Conservation (phyloP, 1,139 yeast genomes). For the Arxiozyma heterogenica region DNA sequence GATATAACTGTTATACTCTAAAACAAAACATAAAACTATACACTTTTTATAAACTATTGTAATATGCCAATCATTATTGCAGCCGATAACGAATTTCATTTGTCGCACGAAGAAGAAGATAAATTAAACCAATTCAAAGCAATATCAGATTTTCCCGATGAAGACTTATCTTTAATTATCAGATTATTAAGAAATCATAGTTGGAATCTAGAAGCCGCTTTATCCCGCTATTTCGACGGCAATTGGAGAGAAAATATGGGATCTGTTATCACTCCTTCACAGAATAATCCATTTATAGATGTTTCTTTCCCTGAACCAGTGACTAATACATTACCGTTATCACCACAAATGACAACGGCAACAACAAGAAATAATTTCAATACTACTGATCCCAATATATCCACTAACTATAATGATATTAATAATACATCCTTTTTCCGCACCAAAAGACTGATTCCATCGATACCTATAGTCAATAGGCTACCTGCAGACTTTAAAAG, state of each 20-base stretch:
- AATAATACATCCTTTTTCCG: slow-evolving; percentile 9
- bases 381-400: too few relatives aligned
- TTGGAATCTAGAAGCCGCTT: slow-evolving; percentile 34
- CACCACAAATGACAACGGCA: not conserved
- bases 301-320: not conserved
- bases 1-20: too few relatives aligned
- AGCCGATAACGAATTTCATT: slow-evolving; percentile 21
- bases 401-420: not conserved
- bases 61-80: slow-evolving; percentile 24
- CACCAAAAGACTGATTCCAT: slow-evolving; percentile 15
- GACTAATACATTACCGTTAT: not conserved
- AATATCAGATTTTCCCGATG: slow-evolving; percentile 32
- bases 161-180: slow-evolving; percentile 30
- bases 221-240: slow-evolving; percentile 35
- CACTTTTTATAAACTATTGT: too few relatives aligned
- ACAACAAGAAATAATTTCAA: too few relatives aligned
- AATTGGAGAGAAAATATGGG: slow-evolving; percentile 25
- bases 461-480: slow-evolving; percentile 28
- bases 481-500: slow-evolving; percentile 26
- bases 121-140: slow-evolving; percentile 33
- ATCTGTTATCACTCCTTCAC: slow-evolving; percentile 14
- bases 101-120: slow-evolving; percentile 34
- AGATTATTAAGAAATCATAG: slow-evolving; percentile 30
- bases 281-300: not conserved
- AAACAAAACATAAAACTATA: too few relatives aligned